Percentiles rank a stretch among this genome's conserved stretches.
Conservation (phyloP, 73 alveolate species). For the Paramecium pentaurelia region DNA sequence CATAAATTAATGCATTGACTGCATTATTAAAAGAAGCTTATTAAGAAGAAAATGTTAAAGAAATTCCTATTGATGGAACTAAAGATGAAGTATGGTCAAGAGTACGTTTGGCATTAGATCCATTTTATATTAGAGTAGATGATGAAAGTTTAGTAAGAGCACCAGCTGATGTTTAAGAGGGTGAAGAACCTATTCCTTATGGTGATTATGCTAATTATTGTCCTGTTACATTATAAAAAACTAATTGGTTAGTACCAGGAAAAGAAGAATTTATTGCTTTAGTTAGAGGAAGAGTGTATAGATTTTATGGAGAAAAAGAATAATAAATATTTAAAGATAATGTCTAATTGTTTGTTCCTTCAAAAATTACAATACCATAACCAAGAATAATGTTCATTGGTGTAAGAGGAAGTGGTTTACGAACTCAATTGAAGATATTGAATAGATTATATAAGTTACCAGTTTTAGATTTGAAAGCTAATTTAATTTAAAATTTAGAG, state of each 20-base stretch:
- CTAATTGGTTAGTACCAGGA: conserved; percentile 93
- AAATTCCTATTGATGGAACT: conserved; percentile 84
- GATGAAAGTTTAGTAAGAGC: conserved; percentile 83
- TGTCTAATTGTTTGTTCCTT: conserved; percentile 67
- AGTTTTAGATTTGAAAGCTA: conserved; percentile 78
- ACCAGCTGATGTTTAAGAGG: conserved; percentile 92
- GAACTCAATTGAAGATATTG: conserved; percentile 68
- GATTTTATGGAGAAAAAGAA: conserved; percentile 94
- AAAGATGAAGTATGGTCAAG: conserved; percentile 80
- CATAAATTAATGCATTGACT: conserved; percentile 68
- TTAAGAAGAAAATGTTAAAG: conserved; percentile 90
- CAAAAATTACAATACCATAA: conserved; percentile 83
- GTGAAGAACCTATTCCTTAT: conserved; percentile 84
- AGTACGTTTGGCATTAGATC: conserved; percentile 86
- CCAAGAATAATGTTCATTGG: conserved; percentile 94
- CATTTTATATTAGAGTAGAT: conserved; percentile 88
- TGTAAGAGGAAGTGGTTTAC: conserved; percentile 66
- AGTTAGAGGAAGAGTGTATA: conserved; percentile 85
- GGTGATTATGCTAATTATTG: conserved; percentile 96
- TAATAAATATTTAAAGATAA: conserved; percentile 85
- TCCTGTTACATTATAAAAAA: conserved; percentile 88
- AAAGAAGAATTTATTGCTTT: conserved; percentile 84
- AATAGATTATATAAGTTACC: conserved; percentile 73
- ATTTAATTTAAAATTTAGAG: conserved; percentile 69
- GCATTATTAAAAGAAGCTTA: conserved; percentile 82